These are phyloP conservation scores for Pythium insidiosum DNA, from an alignment of 352 stramenopile species.

Conservation along the genomic window DNA sequence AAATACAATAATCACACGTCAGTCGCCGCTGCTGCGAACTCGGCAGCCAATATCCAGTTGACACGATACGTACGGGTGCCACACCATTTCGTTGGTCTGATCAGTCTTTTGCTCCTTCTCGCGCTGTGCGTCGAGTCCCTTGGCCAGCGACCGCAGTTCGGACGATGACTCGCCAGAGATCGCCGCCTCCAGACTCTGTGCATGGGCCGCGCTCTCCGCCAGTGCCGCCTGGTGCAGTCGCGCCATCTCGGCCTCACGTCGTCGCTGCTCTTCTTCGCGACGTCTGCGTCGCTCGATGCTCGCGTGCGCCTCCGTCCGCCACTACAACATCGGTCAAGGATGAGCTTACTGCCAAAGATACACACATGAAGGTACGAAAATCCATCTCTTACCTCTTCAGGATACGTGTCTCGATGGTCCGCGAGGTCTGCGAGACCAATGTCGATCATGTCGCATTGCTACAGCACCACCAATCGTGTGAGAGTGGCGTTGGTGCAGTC, in stretches of 20 bases:
- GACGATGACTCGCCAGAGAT: conserved; percentile 34
- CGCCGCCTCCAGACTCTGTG: conserved; percentile 64
- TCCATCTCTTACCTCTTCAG: conserved; percentile 42
- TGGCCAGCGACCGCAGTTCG: conserved; percentile 53
- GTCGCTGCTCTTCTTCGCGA: conserved; percentile 54
- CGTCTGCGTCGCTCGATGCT: conserved; percentile 44
- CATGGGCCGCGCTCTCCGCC: conserved; percentile 59
- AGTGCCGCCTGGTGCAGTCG: conserved; percentile 62
- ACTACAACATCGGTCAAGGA: too few species aligned
- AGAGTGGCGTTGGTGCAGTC: too few species aligned
- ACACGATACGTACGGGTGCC: conserved; percentile 68
- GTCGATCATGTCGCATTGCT: conserved; percentile 83
- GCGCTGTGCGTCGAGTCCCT: conserved; percentile 40
- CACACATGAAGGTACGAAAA: too few species aligned
- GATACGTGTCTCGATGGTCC: conserved; percentile 57
- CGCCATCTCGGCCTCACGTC: conserved; percentile 59
- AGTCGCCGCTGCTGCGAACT: neutral
- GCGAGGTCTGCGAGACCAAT: conserved; percentile 63
- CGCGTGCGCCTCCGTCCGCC: conserved; percentile 39
- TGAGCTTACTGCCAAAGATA: too few species aligned
- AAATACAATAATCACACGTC: neutral
- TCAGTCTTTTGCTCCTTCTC: conserved; percentile 53
- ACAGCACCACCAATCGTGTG: conserved; percentile 1
- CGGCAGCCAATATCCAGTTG: neutral
- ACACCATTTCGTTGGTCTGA: conserved; percentile 69